Conservation (phyloP, 2,329 filamentous ascomycete species). For the Aspergillus pseudoterreus region DNA sequence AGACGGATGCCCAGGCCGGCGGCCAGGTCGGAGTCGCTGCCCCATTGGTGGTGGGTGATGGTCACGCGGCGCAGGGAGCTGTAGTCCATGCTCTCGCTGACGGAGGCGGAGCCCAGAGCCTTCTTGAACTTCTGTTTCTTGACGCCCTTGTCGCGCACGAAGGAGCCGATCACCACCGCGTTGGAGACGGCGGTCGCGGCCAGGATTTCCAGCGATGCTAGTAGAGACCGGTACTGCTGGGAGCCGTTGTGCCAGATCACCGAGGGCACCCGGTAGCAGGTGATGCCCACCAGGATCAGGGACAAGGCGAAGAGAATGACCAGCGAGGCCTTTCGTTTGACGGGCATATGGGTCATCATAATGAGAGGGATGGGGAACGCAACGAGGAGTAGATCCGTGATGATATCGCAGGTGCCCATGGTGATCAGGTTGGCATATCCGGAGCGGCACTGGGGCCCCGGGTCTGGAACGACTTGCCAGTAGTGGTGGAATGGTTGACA, state of each 20-base stretch:
- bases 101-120: conserved; percentile 40
- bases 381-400: conserved; percentile 84
- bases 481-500: conserved; percentile 73
- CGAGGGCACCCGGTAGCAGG: conserved; percentile 73
- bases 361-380: conserved; percentile 89
- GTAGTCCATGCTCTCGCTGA: conserved; percentile 45
- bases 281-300: conserved; percentile 73
- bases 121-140: conserved; percentile 81
- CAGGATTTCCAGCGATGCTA: conserved; percentile 86
- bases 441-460: conserved; percentile 78
- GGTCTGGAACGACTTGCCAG: conserved; percentile 82
- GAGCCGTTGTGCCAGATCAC: conserved; percentile 67
- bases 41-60: conserved; percentile 68
- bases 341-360: conserved; percentile 68
- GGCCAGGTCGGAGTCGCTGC: conserved; percentile 88
- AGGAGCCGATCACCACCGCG: conserved; percentile 83
- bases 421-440: conserved; percentile 83
- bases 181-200: conserved; percentile 87
- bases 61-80: conserved; percentile 47
- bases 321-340: conserved; percentile 76
- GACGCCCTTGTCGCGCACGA: conserved; percentile 81
- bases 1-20: conserved; percentile 71
- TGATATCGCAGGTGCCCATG: conserved; percentile 82
- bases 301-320: conserved; percentile 79
- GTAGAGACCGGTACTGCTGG: conserved; percentile 82